Evolutionary conservation across 2,329 filamentous ascomycete genomes (phyloP), one percentile per base, ranked within the genome.

Genomic region (Falciphora oryzae): DNA sequence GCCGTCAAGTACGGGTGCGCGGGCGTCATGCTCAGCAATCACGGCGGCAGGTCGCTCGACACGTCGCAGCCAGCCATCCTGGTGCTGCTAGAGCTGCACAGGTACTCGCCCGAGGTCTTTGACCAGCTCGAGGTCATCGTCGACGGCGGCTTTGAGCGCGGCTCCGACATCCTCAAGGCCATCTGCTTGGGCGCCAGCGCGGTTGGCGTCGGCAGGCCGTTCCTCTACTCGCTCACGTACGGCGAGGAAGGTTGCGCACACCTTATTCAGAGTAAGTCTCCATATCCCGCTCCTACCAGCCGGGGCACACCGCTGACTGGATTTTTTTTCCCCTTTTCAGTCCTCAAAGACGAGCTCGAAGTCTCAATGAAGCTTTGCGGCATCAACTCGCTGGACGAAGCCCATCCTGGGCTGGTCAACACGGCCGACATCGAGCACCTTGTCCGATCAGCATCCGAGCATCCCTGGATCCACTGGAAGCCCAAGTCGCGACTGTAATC

Each of bases 1-100:
- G 83, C 84, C 0, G 77, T 81, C 64, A 72, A 80, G 59, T 73
- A 77, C 64, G 83, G 82, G 0, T 75, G 82, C 61, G 79, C 84
- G 65, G 84, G 83, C 1, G 82, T 87, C 60, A 72, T 85, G 65
- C 68, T 87, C 44, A 84, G 80, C 66, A 87, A 87, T 66, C 85
- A 87, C 64, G 84, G 85, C 25, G 85, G 85, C 3, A 75, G 85
- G 32, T 82, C 83, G 1, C 74, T 85, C 1, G 84, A 86, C 57
- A 81, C 73, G 72, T 82, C 67, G 65, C 76, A 71, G 67, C 76
- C 77, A 0, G 71, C 77, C 11, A 69, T 78, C 13, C 70, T 78
- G 57, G 75, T 74, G 1, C 71, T 79, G 62, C 74, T 79, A 3
- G 77, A 79, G 71, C 74, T 79, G 53, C 72, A 75, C 65, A 72